Evolutionary conservation across 176 grass and related monocot species (phyloP).

Genomic region (Canna indica): DNA sequence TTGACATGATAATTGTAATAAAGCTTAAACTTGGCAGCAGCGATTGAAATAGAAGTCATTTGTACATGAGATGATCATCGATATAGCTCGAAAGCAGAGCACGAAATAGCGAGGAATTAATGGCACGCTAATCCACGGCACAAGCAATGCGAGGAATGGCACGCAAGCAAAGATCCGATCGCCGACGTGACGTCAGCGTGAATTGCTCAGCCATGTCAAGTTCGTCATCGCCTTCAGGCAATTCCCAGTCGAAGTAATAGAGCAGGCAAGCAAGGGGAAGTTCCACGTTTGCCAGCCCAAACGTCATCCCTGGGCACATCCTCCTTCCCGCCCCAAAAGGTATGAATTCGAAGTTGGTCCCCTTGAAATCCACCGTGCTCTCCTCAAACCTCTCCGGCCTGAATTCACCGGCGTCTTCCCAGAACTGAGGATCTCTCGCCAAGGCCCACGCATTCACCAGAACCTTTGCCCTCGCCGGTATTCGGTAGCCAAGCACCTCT

Average conservation of each 20-base stretch:
- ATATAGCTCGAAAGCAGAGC: too few species aligned
- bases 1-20: too few species aligned
- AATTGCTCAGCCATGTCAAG: neutral
- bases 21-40: too few species aligned
- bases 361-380: conserved; percentile 4
- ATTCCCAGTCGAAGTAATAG: conserved; percentile 26
- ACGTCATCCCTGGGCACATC: conserved; percentile 27
- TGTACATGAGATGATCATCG: too few species aligned
- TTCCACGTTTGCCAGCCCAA: conserved; percentile 14
- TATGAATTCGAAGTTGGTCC: conserved; percentile 21
- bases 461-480: neutral
- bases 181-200: neutral
- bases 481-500: neutral
- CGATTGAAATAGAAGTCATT: too few species aligned
- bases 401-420: conserved; percentile 16
- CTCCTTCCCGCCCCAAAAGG: conserved; percentile 28
- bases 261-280: conserved; percentile 14
- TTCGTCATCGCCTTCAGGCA: neutral
- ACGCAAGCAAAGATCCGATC: neutral
- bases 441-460: neutral
- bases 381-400: conserved; percentile 30
- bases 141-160: neutral
- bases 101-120: too few species aligned
- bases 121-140: too few species aligned
- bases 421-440: neutral